A percentile compares a stretch with the other conserved stretches of the same genome.
Evolutionary conservation across 345 rosid genomes (phyloP).

Genomic region (Lepidium aucheri): DNA sequence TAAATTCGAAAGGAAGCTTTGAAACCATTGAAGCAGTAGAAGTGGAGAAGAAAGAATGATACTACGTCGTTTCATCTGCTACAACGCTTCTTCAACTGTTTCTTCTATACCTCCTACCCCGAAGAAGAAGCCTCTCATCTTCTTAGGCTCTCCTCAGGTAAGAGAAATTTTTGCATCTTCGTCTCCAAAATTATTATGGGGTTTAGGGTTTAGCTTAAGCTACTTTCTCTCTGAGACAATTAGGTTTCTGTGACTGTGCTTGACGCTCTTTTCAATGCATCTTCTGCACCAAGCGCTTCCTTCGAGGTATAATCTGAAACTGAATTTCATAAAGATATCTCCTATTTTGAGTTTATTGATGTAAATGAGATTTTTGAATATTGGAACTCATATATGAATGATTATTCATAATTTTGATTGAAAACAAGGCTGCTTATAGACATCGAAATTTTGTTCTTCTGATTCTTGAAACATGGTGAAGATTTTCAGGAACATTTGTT

Average conservation of each 20-base stretch:
- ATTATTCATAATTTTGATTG: background rate
- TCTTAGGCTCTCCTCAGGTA: constrained; percentile 93
- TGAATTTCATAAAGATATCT: background rate
- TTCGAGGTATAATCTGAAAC: constrained; percentile 50
- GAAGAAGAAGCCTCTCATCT: constrained; percentile 69
- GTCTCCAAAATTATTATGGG: background rate
- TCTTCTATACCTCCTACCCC: constrained; percentile 21
- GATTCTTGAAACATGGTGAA: background rate
- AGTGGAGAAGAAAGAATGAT: constrained; percentile 18
- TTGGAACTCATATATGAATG: background rate
- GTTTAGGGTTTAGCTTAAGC: background rate
- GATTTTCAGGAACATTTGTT: background rate
- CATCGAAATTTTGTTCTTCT: background rate
- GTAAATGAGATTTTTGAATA: background rate
- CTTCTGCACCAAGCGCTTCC: constrained; percentile 48
- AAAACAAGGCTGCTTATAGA: background rate
- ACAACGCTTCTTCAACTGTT: constrained; percentile 28
- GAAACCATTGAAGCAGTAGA: constrained; percentile 4
- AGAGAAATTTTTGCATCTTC: background rate
- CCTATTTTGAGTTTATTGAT: background rate
- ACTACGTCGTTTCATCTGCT: constrained; percentile 72
- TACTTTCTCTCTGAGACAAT: background rate
- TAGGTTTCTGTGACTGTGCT: constrained; percentile 81
- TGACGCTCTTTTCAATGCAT: constrained; percentile 68
- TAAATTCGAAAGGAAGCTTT: background rate